phyloP scores from a whole-genome alignment of 768 basidiomycete species.

The Coprinopsis sp. region DNA sequence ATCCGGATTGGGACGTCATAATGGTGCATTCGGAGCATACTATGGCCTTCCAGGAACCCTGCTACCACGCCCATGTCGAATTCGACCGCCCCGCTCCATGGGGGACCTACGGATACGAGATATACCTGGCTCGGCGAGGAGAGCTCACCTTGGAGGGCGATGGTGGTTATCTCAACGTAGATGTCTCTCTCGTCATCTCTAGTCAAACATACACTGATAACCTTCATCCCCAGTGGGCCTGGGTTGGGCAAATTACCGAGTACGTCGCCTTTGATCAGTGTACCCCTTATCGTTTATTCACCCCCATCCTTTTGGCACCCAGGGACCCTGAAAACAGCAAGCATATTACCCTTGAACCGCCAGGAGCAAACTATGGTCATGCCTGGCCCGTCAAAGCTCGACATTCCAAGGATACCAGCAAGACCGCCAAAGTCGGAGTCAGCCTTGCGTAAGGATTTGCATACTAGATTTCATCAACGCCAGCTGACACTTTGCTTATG shows the following conservation, averaged over 20 bases:
- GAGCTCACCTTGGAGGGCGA: constrained; percentile 1
- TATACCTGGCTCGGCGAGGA: not conserved
- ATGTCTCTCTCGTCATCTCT: not conserved
- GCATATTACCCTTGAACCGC: constrained; percentile 1
- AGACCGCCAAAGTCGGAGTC: not conserved
- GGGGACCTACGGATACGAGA: constrained; percentile 4
- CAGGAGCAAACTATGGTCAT: not conserved
- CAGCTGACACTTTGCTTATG: not conserved
- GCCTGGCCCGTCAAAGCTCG: not conserved
- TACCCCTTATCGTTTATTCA: too few relatives aligned
- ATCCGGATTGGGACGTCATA: constrained; percentile 4
- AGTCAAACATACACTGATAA: not conserved
- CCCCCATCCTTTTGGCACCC: too few relatives aligned
- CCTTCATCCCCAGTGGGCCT: not conserved
- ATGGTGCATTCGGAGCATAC: constrained; percentile 5
- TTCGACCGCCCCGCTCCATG: constrained; percentile 4
- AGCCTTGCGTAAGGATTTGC: not conserved
- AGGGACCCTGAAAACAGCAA: not conserved
- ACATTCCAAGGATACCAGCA: not conserved
- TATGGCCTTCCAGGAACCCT: not conserved
- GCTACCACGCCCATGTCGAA: constrained; percentile 5
- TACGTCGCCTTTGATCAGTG: too few relatives aligned
- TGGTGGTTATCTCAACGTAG: constrained; percentile 1
- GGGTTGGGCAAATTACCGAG: not conserved
- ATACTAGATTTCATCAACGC: not conserved